A percentile compares a stretch with the other conserved stretches of the same genome.
Evolutionary conservation across 352 stramenopile species (phyloP).

Genomic region (Phytophthora agathidicida): DNA sequence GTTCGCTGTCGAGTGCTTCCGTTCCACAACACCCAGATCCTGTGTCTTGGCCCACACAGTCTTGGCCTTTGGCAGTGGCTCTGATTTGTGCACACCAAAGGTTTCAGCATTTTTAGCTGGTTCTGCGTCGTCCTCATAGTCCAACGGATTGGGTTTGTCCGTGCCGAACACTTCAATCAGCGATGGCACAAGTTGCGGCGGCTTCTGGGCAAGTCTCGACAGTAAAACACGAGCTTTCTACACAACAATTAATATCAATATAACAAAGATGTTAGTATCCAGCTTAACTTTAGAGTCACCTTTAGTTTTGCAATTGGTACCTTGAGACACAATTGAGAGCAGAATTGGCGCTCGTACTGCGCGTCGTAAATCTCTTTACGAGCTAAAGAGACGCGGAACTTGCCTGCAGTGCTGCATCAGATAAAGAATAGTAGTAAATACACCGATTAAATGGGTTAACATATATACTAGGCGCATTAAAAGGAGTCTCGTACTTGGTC

Average conservation of each 20-base stretch:
- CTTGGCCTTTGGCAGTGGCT: slow-evolving; percentile 49
- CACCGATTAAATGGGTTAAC: slow-evolving; percentile 15
- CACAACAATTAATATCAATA: neutral
- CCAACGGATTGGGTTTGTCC: slow-evolving; percentile 69
- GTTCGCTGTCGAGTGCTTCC: slow-evolving; percentile 36
- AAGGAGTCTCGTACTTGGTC: slow-evolving; percentile 37
- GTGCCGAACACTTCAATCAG: slow-evolving; percentile 83
- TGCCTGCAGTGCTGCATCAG: slow-evolving; percentile 53
- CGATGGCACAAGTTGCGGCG: slow-evolving; percentile 84
- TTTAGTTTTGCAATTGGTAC: slow-evolving; percentile 25
- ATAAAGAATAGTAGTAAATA: neutral
- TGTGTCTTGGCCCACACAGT: slow-evolving; percentile 79
- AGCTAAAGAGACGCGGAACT: slow-evolving; percentile 76
- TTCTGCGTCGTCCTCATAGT: slow-evolving; percentile 54
- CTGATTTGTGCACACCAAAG: neutral
- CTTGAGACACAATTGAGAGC: slow-evolving; percentile 69
- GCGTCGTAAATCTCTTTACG: slow-evolving; percentile 84
- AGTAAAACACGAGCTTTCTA: slow-evolving; percentile 77
- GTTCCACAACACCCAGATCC: slow-evolving; percentile 74
- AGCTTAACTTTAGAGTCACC: neutral
- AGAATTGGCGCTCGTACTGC: slow-evolving; percentile 84
- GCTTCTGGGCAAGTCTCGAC: slow-evolving; percentile 70
- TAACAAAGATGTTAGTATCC: neutral
- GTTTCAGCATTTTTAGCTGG: slow-evolving; percentile 2
- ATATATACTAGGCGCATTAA: slow-evolving; percentile 1